Base-by-base conservation (phyloP, 2,329 filamentous ascomycete genomes). In the Colletotrichum endophyticum region DNA sequence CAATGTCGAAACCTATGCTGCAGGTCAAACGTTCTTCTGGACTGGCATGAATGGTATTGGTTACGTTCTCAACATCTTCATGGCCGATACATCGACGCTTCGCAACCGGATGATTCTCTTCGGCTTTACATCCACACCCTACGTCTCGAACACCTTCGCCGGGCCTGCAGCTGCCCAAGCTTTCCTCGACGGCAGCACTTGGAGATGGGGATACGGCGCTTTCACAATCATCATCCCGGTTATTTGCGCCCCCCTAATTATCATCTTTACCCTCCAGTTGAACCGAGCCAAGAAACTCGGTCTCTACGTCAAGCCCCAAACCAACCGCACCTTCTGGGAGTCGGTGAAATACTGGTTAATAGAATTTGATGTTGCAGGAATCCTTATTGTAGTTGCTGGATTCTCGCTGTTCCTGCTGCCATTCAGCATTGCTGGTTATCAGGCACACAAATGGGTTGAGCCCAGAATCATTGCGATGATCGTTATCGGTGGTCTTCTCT, bases 171-270 rank as follows among this genome's bases (percentile, higher is more conserved):
- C 80, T n/a, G 79, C 83, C 6, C 63, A 79, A 49, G 76, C 78
- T 3, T 81, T 83, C 64, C 78, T 82, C 9, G 76, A 79, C 6
- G 68, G 73, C 6, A 78, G 75, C 6, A 79, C 77, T n/a, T 84
- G 81, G 81, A 78, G 81, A 19, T 84, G 83, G 83, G 81, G 78
- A 9, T 92, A 91, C 78, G 91, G 91, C 25, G 87, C 88, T 70
- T 93, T 91, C 82, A 87, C 88, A 32, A 91, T 93, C 78, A 88
- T 93, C 70, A 80, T 91, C 12, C 91, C 91, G 5, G 70, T 63
- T 16, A 57, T 78, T 12, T 69, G 70, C 22, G 70, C 73, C 6
- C 77, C 74, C 39, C n/a, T 75, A 4, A 66, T 75, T 27, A 22
- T 76, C 28, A 72, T 78, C 36, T 71, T 79, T 39, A 71, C 49